Evolutionary conservation across 2,329 filamentous ascomycete genomes (phyloP).

Genomic region (Ascochyta pisi): DNA sequence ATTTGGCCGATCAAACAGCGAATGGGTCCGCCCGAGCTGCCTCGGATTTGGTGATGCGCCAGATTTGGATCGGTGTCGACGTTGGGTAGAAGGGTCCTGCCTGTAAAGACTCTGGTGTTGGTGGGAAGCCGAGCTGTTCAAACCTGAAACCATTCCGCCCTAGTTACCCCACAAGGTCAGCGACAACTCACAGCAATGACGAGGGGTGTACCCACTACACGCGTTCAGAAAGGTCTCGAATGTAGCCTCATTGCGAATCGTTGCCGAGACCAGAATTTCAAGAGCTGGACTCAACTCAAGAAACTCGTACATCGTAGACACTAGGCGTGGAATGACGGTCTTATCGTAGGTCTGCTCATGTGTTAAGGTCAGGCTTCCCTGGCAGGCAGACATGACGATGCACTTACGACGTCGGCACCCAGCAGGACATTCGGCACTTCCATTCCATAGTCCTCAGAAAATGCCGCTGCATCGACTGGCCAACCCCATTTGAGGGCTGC

Average conservation of each 20-base stretch:
- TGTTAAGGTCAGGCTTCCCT: conserved; percentile 23
- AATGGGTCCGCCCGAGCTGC: conserved; percentile 29
- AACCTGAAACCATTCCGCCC: conserved; percentile 47
- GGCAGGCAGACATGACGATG: conserved; percentile 13
- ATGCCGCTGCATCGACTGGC: conserved; percentile 63
- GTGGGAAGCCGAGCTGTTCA: conserved; percentile 40
- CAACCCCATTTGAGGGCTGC: conserved; percentile 71
- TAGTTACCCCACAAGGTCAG: conserved; percentile 49
- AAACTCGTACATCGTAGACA: conserved; percentile 69
- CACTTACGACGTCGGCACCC: conserved; percentile 72
- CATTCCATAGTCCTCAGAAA: conserved; percentile 61
- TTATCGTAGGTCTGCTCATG: conserved; percentile 70
- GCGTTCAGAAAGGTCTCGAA: conserved; percentile 68
- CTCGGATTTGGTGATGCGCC: conserved; percentile 48
- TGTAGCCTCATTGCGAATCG: conserved; percentile 73
- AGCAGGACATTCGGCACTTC: conserved; percentile 67
- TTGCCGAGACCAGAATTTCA: conserved; percentile 71
- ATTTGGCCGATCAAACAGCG: conserved; percentile 30
- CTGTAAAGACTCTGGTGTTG: conserved; percentile 53
- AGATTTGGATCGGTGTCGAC: conserved; percentile 66
- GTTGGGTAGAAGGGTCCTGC: conserved; percentile 70
- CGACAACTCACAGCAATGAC: conserved; percentile 33
- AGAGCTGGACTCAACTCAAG: conserved; percentile 63
- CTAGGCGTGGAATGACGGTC: conserved; percentile 66
- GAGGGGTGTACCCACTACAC: conserved; percentile 58